Evolutionary conservation across 352 stramenopile species (phyloP).

Genomic region (Sclerospora graminicola): DNA sequence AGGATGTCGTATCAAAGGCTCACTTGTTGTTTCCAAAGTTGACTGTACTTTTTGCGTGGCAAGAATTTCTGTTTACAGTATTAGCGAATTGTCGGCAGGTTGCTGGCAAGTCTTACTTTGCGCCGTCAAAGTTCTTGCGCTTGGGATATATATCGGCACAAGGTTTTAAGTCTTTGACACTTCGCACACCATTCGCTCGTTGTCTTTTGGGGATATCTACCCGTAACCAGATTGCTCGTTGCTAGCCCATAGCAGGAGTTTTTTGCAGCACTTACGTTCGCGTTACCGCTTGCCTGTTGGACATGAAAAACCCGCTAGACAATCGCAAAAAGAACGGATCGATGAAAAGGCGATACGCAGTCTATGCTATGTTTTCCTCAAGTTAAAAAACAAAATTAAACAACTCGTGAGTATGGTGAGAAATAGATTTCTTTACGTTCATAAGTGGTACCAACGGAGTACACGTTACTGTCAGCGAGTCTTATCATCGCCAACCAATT

Average conservation of each 20-base stretch:
- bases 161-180: slow-evolving; percentile 64
- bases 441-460: slow-evolving; percentile 94
- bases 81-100: slow-evolving; percentile 25
- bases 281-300: slow-evolving; percentile 12
- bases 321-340: slow-evolving; percentile 47
- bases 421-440: not conserved
- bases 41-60: not conserved
- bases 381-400: slow-evolving; percentile 21
- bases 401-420: not conserved
- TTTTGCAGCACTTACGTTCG: not conserved
- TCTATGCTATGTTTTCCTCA: slow-evolving; percentile 78
- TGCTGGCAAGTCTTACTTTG: slow-evolving; percentile 69
- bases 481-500: slow-evolving; percentile 95
- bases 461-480: slow-evolving; percentile 81
- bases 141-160: slow-evolving; percentile 58
- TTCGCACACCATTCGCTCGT: slow-evolving; percentile 47
- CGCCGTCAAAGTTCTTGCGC: slow-evolving; percentile 73
- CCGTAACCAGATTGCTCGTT: slow-evolving; percentile 28
- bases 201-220: slow-evolving; percentile 69
- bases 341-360: slow-evolving; percentile 33
- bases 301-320: slow-evolving; percentile 82
- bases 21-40: slow-evolving; percentile 70
- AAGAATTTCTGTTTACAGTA: not conserved
- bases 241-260: not conserved
- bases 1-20: slow-evolving; percentile 67